Conservation (phyloP, 331 rosid genomes). For the Erythrophleum ivorense region DNA sequence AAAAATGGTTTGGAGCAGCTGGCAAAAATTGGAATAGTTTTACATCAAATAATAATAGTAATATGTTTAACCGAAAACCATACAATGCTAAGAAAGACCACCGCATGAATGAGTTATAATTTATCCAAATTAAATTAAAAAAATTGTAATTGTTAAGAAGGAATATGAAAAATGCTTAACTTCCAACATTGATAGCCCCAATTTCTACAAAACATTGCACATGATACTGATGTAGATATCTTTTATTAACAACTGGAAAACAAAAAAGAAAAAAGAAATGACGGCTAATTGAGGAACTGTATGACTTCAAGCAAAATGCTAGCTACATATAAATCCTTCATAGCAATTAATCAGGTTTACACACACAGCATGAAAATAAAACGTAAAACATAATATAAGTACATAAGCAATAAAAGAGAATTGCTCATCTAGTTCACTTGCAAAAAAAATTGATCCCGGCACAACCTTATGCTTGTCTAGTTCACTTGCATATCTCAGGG, state of each 20-base stretch:
- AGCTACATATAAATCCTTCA: not conserved
- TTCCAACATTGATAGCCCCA: not conserved
- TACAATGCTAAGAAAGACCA: not conserved
- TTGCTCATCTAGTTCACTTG: constrained; percentile 5
- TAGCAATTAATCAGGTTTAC: not conserved
- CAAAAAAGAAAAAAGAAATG: not conserved
- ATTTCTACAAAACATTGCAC: constrained; percentile 1
- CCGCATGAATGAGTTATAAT: constrained; percentile 6
- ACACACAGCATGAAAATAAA: not conserved
- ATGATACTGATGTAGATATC: constrained; percentile 8
- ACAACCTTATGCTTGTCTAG: constrained; percentile 35
- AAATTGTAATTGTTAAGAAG: not conserved
- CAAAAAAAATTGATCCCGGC: constrained; percentile 28
- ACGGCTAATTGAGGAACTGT: not conserved
- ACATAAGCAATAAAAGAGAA: not conserved
- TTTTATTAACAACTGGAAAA: constrained; percentile 11
- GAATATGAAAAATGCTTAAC: constrained; percentile 6
- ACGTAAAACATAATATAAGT: not conserved
- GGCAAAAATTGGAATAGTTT: too few relatives aligned
- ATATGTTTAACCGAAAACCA: not conserved
- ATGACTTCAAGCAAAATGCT: not conserved
- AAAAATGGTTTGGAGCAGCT: too few relatives aligned
- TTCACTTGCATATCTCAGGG: constrained; percentile 29
- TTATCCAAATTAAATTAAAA: not conserved
- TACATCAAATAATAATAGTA: not conserved